Conservation (phyloP, 2,329 filamentous ascomycete genomes). For the Pyrenochaeta sp. region DNA sequence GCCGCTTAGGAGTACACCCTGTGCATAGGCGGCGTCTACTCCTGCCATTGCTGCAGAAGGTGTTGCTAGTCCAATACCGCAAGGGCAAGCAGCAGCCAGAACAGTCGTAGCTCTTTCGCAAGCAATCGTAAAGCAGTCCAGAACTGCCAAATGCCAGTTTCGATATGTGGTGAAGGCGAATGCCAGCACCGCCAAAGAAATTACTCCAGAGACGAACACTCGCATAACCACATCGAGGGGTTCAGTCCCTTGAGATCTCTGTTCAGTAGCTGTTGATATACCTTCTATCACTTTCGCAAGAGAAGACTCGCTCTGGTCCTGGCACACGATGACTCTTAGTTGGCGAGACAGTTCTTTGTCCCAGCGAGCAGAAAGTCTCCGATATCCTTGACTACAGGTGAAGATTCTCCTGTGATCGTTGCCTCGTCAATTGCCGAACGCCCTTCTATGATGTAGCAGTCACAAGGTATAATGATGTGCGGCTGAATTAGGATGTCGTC, state of each 20-base stretch:
- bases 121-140: neutral
- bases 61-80: slow-evolving; percentile 21
- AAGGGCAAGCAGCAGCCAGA: slow-evolving; percentile 22
- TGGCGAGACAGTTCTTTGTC: slow-evolving; percentile 6
- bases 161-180: neutral
- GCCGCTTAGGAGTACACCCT: slow-evolving; percentile 18
- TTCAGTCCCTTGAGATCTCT: slow-evolving; percentile 1
- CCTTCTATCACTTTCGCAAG: slow-evolving; percentile 16
- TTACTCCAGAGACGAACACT: slow-evolving; percentile 8
- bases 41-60: slow-evolving; percentile 23
- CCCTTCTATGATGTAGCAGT: slow-evolving; percentile 12
- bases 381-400: slow-evolving; percentile 6
- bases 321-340: slow-evolving; percentile 4
- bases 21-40: slow-evolving; percentile 13
- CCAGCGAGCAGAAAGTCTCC: slow-evolving; percentile 19
- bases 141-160: neutral
- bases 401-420: slow-evolving; percentile 14
- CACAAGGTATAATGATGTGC: slow-evolving; percentile 10
- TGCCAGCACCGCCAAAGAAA: neutral
- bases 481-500: slow-evolving; percentile 13
- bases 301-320: slow-evolving; percentile 10
- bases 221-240: slow-evolving; percentile 6
- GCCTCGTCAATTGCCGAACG: slow-evolving; percentile 15
- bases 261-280: slow-evolving; percentile 8
- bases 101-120: slow-evolving; percentile 12